Base-by-base conservation (phyloP, 805 yeast species). In the Kazachstania martiniae region DNA sequence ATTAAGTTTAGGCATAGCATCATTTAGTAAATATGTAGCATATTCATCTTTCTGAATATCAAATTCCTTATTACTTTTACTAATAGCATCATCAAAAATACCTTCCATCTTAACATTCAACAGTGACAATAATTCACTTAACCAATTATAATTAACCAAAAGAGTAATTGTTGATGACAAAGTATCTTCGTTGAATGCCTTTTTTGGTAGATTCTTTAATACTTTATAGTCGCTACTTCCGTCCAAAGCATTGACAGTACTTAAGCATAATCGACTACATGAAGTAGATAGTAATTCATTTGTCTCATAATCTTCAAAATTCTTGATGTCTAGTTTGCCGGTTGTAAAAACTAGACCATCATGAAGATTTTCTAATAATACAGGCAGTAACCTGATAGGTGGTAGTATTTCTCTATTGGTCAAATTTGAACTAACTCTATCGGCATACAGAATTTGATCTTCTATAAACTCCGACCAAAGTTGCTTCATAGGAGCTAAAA, bases 1-100 rank as follows among this genome's bases (percentile, higher is more conserved):
- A 12, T 72, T 59, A 31, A 86, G 46, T 46, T 78, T 79, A 0
- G 91, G 89, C 46, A 85, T 64, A 16, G 74, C 64, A 28, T 75
- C 64, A 34, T 61, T 55, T 26, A 74, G 49, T 12, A 77, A 53
- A n/a, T 44, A 45, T n/a, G 49, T 51, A 9, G 74, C 65, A 51
- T 74, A 78, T 1, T 39, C 35, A 35, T 52, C 69, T 60, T 41
- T 56, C 32, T 46, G 59, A 15, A 29, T 41, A 35, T 40, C 57
- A 39, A 53, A 57, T 1, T 57, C 37, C 5, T 43, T 43, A 30
- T 51, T 59, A 9, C 48, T 36, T 3, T 39, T 37, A 21, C 40
- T 44, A 3, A 54, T 27, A 8, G 47, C 31, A 2, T 34, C 31
- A n/a, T 42, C 48, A 28, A 53, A 49, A 1, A 35, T 31, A 4